These are phyloP conservation scores for Gonapodya prolifera DNA, from an alignment of 192 early-diverging fungal genomes.

Conservation along the genomic window DNA sequence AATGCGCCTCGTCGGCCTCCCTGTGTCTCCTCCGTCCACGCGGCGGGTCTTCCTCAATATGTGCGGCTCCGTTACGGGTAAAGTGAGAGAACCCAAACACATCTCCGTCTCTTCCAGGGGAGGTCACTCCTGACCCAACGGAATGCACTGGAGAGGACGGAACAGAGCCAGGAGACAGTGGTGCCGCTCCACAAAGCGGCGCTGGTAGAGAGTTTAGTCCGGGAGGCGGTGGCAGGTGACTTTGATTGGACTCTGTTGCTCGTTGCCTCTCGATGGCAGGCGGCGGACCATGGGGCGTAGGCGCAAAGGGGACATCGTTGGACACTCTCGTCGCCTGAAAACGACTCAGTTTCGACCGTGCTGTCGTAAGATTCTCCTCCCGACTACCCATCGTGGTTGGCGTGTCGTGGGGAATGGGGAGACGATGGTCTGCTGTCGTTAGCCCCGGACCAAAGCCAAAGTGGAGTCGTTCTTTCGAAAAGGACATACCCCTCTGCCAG, in stretches of 20 bases:
- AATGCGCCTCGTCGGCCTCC: neutral
- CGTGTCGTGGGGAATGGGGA: no score
- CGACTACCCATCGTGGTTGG: neutral
- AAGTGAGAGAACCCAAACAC: neutral
- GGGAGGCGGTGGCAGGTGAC: neutral
- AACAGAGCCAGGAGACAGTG: neutral
- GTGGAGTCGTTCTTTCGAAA: no score
- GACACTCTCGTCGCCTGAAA: neutral
- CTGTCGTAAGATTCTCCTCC: neutral
- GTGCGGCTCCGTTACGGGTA: neutral
- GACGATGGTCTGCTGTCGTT: no score
- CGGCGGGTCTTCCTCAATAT: neutral
- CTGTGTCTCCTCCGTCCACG: neutral
- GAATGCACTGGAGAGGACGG: neutral
- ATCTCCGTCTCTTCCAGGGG: neutral
- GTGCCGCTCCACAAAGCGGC: neutral
- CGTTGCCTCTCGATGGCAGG: neutral
- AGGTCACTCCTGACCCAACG: neutral
- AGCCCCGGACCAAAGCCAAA: no score
- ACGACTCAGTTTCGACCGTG: neutral
- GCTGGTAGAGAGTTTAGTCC: neutral
- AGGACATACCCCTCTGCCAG: no score
- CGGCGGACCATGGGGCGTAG: no score
- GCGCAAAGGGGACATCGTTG: no score
- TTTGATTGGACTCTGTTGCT: neutral